Evolutionary conservation across 768 basidiomycete genomes (phyloP), one percentile per base, ranked within the genome.

Genomic region (Psilocybe subaeruginosa): DNA sequence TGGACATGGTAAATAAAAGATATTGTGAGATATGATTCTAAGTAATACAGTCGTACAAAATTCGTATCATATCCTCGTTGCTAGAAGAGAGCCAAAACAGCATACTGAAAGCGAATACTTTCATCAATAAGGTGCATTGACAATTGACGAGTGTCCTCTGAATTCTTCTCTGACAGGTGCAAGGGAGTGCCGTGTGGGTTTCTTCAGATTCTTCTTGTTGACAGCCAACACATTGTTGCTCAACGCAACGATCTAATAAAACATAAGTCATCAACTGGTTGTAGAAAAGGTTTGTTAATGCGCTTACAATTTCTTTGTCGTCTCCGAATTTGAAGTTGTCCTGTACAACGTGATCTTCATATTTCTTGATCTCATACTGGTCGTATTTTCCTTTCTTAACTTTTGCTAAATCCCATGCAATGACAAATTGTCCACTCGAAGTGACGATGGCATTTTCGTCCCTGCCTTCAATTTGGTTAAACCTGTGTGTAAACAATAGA

Each of bases 271-370:
- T 30, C 23, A 35, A 27, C 55, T 23, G 8, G 19, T 47, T 33
- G 14, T 30, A 37, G 7, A 17, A 27, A 50, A 58, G 4, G 33
- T 7, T 35, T 7, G 14, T 3, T 8, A 29, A 29, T 17, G 39
- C 33, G 80, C 92, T 70, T 68, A 95, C 94, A 71, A 99, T 98
- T 72, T 98, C 90, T 70, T 94, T 92, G 76, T 99, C 96, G 68
- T 97, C 93, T 12, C 95, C 97, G 70, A 96, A 99, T 77, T 90
- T 93, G 87, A 99, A 99, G 76, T 91, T 93, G 74, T 99, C 97
- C 65, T 97, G 96, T 0, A 99, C 95, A 60, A 99, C 95, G 49
- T 85, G 82, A 68, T 97, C 95, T 69, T 95, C 91, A 72, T 97
- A 98, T 73, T 90, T 90, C 84, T 96, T 95, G 80, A 99, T 96